Base-by-base conservation (phyloP, 1,284 basidiomycete genomes). In the Meira nashicola region DNA sequence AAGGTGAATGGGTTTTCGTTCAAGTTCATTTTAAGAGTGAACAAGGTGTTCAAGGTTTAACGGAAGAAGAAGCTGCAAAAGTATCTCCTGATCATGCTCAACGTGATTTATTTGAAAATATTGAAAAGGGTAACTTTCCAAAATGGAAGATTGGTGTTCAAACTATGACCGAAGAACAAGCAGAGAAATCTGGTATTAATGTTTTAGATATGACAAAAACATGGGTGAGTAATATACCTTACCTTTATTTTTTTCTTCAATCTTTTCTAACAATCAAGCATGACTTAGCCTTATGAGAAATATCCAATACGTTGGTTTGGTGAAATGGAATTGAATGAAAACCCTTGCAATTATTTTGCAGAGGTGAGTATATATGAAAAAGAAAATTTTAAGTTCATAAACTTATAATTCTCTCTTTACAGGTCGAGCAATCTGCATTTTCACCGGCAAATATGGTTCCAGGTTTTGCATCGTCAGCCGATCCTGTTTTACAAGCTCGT, bases 141-240 rank as follows among this genome's bases (percentile, higher is more conserved):
- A 70, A 69, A 50, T 77, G 73, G 73, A 66, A 67, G 23, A 65
- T 74, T 55, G 63, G 64, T 53, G 65, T 64, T 43, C 70, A 71
- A 62, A 58, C 65, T 49, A 70, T 70, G 68, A 67, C 63, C 38
- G 55, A 63, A 9, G 53, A 59, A 6, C 59, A 72, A 28, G 63
- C 68, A 2, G 46, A 57, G 12, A 46, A 28, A 15, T 60, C 57
- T 12, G 58, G 63, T 9, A 61, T 65, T 62, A 65, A 67, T 55
- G 62, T 71, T 47, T 63, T 70, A 50, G 70, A 73, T 44, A 44
- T 71, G n/a, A 73, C 68, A 49, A 66, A 70, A 55, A 58, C 60
- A 0, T 70, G 68, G 68, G 43, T 44, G 43, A 44, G 43, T 44
- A 8, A 25, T 4, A 25, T 25, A 17, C 43, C 23, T 44, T 9